Evolutionary conservation across 2,329 filamentous ascomycete genomes (phyloP), one percentile per base, ranked within the genome.

Genomic region (Xylaria arbuscula): DNA sequence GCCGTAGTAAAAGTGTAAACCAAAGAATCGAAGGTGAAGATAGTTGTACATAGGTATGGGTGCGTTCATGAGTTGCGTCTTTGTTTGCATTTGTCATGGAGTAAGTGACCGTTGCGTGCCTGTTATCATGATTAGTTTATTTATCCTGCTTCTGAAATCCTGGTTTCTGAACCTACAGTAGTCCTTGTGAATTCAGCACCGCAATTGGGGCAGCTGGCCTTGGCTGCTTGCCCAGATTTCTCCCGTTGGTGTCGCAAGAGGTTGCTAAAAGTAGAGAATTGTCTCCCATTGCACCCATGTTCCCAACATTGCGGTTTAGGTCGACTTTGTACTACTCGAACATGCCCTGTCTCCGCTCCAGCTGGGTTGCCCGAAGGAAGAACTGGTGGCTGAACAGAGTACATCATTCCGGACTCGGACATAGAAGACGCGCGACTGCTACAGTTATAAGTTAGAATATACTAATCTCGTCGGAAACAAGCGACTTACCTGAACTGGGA

Each of bases 221-320:
- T 98, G 36, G 92, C 86, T 11, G 94, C 93, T 61, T 94, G 94
- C 32, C 95, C 95, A 0, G 93, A 97, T 80, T 97, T 98, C 81
- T 98, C 95, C 51, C 95, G 89, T 80, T 98, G 94, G 79, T 98
- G 95, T 70, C 95, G 88, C 45, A 98, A 84, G 3, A 98, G 87
- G 78, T 98, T 98, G 87, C 94, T 97, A 78, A 98, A 98, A 3
- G 95, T 98, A 19, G 93, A 97, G 78, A 98, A 98, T 76, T 97
- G 93, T 36, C 94, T 90, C 22, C 95, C 95, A 76, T 98, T 97
- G 84, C 95, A 98, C 11, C 94, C 95, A 77, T 98, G 95, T 69
- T 98, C 95, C 93, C 93, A 98, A 81, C 95, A 98, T 78, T 97
- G 93, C 54, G 94, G 94, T 82, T 97, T 97, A n/a, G 93, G 93